A percentile compares a stretch with the other conserved stretches of the same genome.
Evolutionary conservation across 768 basidiomycete genomes (phyloP).

Genomic region (Mycena alexandri): DNA sequence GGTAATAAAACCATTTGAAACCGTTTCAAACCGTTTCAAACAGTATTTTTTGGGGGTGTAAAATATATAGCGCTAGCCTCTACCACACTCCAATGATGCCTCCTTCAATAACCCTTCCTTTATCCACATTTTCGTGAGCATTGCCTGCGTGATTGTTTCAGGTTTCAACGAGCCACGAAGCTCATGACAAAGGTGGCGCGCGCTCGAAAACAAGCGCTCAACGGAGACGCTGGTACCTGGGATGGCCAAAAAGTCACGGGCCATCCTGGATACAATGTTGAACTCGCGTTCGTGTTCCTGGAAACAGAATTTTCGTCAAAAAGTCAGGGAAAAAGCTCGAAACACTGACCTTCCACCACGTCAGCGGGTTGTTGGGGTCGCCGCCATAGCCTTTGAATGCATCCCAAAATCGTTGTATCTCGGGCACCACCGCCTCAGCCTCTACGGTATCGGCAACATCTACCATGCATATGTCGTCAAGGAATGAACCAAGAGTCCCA

Average conservation of each 20-base stretch:
- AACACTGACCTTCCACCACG: too few species aligned
- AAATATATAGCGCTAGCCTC: too few species aligned
- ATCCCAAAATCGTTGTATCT: not conserved
- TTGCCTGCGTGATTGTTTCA: too few species aligned
- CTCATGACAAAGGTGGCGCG: constrained; percentile 1
- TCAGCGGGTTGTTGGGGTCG: too few species aligned
- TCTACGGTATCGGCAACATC: not conserved
- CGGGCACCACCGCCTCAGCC: not conserved
- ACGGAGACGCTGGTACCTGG: constrained; percentile 10
- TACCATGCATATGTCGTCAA: not conserved
- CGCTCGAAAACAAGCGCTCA: constrained; percentile 1
- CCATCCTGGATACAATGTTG: not conserved
- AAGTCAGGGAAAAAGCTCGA: too few species aligned
- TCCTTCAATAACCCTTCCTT: too few species aligned
- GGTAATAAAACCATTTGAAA: too few species aligned
- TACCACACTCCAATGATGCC: too few species aligned
- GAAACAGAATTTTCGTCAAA: too few species aligned
- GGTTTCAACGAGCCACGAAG: not conserved
- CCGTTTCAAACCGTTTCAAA: too few species aligned
- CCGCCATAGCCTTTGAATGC: too few species aligned
- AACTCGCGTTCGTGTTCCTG: not conserved
- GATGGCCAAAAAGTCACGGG: constrained; percentile 6
- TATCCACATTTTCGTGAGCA: not conserved
- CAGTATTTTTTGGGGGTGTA: too few species aligned
- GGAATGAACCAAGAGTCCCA: not conserved